Conservation (phyloP, 108 stramenopile genomes). For the Pseudonitzschia multiseries region DNA sequence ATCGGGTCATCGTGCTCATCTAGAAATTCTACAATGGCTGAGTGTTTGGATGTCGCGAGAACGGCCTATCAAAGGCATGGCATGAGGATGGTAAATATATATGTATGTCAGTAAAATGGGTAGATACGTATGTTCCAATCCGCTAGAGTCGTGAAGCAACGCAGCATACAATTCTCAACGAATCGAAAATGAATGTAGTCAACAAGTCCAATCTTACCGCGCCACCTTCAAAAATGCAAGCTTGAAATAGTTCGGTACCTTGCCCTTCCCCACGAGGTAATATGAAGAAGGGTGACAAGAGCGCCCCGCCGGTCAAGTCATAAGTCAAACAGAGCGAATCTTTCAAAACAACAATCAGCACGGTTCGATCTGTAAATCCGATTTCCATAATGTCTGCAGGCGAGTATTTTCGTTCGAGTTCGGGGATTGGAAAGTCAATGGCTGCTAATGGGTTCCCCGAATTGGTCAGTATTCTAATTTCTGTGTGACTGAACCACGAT, state of each 20-base stretch:
- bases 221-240: conserved; percentile 70
- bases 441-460: conserved; percentile 50
- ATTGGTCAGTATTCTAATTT: conserved; percentile 75
- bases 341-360: conserved; percentile 61
- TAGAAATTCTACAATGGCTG: conserved; percentile 76
- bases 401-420: conserved; percentile 37
- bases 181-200: not conserved
- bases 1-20: conserved; percentile 75
- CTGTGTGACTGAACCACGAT: conserved; percentile 43
- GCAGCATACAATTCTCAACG: not conserved
- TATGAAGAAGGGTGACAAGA: conserved; percentile 74
- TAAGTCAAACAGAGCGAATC: conserved; percentile 79
- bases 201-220: conserved; percentile 23
- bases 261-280: conserved; percentile 39
- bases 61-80: too few relatives aligned
- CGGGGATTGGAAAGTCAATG: conserved; percentile 62
- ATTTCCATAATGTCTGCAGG: conserved; percentile 68
- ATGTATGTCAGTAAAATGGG: not conserved
- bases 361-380: conserved; percentile 71
- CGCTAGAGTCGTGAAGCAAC: too few relatives aligned
- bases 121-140: not conserved
- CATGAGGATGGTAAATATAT: not conserved
- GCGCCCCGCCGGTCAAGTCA: conserved; percentile 49
- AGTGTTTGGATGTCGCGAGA: conserved; percentile 55
- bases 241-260: conserved; percentile 61